Evolutionary conservation across 257 asterid species (phyloP).

Genomic region (Solanum medicagineum): DNA sequence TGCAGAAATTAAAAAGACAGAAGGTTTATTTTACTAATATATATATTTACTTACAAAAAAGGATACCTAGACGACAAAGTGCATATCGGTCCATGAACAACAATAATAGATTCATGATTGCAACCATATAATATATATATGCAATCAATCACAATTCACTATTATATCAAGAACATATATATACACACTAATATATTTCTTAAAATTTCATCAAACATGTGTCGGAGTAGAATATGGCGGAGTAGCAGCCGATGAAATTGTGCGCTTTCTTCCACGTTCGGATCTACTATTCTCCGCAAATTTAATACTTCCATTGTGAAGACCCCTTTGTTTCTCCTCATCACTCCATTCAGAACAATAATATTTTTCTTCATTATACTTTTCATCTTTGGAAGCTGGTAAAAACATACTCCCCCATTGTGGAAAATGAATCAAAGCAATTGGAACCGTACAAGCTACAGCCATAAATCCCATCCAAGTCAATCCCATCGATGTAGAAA

Average conservation of each 20-base stretch:
- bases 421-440: slow-evolving; percentile 32
- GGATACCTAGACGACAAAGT: not conserved
- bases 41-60: not conserved
- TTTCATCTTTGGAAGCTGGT: slow-evolving; percentile 12
- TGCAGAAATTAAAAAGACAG: not conserved
- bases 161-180: not conserved
- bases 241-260: not conserved
- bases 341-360: slow-evolving; percentile 27
- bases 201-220: not conserved
- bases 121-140: not conserved
- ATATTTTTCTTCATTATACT: slow-evolving; percentile 18
- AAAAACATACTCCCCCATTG: slow-evolving; percentile 47
- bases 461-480: slow-evolving; percentile 36
- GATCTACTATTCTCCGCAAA: slow-evolving; percentile 8
- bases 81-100: not conserved
- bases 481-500: slow-evolving; percentile 27
- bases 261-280: slow-evolving; percentile 4
- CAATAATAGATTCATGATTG: not conserved
- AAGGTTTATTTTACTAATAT: not conserved
- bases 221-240: not conserved
- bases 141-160: not conserved
- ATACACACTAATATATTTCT: not conserved
- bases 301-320: not conserved
- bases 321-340: slow-evolving; percentile 2
- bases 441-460: slow-evolving; percentile 22